phyloP scores from a whole-genome alignment of 805 yeast species.

The Sugiyamaella boreocaroliniensis region DNA sequence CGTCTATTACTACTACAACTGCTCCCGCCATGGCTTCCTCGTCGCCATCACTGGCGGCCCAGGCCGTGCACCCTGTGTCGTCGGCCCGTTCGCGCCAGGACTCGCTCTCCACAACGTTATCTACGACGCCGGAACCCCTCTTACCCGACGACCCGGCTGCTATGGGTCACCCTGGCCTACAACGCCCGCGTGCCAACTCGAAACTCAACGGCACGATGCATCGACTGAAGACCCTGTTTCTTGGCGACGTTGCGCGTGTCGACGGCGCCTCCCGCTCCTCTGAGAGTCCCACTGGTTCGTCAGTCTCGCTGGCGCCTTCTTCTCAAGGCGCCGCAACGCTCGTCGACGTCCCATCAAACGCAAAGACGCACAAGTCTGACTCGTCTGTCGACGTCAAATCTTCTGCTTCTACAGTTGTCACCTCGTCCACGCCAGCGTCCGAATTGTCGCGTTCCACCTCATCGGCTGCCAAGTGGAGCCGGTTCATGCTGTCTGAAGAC shows the following conservation, averaged over 20 bases:
- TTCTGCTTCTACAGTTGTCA: slow-evolving; percentile 1
- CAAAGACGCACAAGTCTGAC: background rate
- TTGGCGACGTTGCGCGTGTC: background rate
- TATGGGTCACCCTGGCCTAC: background rate
- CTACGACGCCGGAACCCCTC: background rate
- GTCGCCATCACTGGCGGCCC: no score
- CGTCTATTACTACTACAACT: no score
- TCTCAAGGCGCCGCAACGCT: background rate
- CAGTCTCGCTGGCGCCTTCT: background rate
- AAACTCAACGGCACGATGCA: slow-evolving; percentile 13
- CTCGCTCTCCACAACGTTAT: background rate
- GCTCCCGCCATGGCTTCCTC: no score
- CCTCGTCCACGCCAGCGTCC: background rate
- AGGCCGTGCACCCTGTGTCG: no score
- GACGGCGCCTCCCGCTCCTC: background rate
- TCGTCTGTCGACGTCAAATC: background rate
- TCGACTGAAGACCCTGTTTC: slow-evolving; percentile 10
- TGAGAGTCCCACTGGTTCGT: background rate
- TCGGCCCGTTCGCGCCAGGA: no score
- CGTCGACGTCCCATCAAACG: background rate
- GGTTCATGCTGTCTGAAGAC: slow-evolving; percentile 34
- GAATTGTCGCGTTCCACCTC: background rate
- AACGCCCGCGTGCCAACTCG: slow-evolving; percentile 5
- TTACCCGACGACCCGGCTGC: background rate
- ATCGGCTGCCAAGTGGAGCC: slow-evolving; percentile 1